Evolutionary conservation across 305 asterid genomes (phyloP).

Genomic region (Euphrasia arctica): DNA sequence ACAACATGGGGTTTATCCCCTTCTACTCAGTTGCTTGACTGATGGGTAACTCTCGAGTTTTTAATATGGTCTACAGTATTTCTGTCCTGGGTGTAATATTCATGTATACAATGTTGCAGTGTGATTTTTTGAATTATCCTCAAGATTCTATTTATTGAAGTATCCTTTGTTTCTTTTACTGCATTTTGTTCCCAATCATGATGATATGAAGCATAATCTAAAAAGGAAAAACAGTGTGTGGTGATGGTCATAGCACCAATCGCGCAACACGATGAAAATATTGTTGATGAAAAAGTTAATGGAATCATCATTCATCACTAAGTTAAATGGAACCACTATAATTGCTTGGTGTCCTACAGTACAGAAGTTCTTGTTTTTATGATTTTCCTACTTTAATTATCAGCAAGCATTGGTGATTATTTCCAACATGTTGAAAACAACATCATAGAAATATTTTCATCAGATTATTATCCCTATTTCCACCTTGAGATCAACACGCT

Average conservation of each 20-base stretch:
- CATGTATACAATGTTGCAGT: background rate
- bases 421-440: background rate
- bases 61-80: conserved; percentile 2
- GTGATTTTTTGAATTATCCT: too few species aligned
- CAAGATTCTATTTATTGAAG: too few species aligned
- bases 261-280: background rate
- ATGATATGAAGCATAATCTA: too few species aligned
- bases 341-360: too few species aligned
- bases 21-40: conserved; percentile 74
- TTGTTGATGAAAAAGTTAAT: background rate
- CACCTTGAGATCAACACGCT: too few species aligned
- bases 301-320: background rate
- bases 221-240: too few species aligned
- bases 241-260: too few species aligned
- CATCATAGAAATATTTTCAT: too few species aligned
- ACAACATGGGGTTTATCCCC: conserved; percentile 58
- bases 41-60: conserved; percentile 55
- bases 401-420: background rate
- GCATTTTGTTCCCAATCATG: too few species aligned
- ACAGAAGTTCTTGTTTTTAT: background rate
- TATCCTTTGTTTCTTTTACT: too few species aligned
- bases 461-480: too few species aligned
- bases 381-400: background rate
- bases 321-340: background rate
- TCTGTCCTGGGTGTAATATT: conserved; percentile 7